phyloP scores from a whole-genome alignment of 768 basidiomycete genomes.

The Cytidiella melzeri region DNA sequence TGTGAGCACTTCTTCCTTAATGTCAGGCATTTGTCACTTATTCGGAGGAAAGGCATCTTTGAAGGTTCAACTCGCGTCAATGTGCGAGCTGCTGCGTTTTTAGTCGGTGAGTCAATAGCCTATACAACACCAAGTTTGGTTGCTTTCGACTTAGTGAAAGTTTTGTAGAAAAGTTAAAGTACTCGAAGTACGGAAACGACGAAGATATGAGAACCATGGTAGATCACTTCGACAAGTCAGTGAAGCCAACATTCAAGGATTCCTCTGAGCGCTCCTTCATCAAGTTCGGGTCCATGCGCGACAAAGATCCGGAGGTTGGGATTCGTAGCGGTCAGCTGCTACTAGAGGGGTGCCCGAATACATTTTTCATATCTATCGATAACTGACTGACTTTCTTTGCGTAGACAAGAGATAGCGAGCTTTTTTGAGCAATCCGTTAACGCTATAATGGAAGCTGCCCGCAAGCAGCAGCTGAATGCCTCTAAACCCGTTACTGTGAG shows the following conservation, averaged over 20 bases:
- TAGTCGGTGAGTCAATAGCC: too few species aligned
- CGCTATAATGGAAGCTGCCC: constrained; percentile 29
- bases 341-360: constrained; percentile 35
- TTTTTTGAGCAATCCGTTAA: constrained; percentile 40
- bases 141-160: too few species aligned
- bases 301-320: constrained; percentile 32
- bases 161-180: too few species aligned
- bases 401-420: constrained; percentile 32
- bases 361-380: not conserved
- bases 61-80: constrained; percentile 37
- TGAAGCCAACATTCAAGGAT: constrained; percentile 40
- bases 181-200: constrained; percentile 8
- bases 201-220: constrained; percentile 32
- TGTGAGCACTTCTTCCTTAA: too few species aligned
- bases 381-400: not conserved
- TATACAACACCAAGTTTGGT: too few species aligned
- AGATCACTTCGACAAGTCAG: constrained; percentile 32
- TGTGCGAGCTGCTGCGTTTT: constrained; percentile 25
- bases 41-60: constrained; percentile 34
- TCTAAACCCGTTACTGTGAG: not conserved
- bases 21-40: too few species aligned
- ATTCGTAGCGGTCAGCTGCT: constrained; percentile 36
- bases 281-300: constrained; percentile 36
- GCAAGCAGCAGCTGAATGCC: constrained; percentile 18
- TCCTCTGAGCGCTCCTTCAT: constrained; percentile 33